Base-by-base conservation (phyloP, 306 rosid genomes). In the Castanea mollissima region DNA sequence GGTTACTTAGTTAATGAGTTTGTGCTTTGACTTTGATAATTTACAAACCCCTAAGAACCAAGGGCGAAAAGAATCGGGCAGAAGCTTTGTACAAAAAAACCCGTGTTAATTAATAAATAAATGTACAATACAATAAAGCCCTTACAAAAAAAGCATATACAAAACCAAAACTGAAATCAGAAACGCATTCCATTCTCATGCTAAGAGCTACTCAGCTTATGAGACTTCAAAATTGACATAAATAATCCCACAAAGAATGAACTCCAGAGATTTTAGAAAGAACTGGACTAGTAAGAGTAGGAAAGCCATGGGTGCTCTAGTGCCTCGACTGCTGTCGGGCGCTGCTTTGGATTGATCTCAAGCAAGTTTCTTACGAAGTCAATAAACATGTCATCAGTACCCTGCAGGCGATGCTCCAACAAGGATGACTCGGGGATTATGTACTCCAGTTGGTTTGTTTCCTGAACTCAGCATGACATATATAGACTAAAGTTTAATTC, bases 221-320 rank as follows among this genome's bases (percentile, higher is more conserved):
- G 69, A 72, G 74, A 64, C 58, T 38, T 75, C 78, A 81, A 72
- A 74, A 75, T 23, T 76, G 78, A 79, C 32, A 55, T 35, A 8
- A 68, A 76, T 59, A 77, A 52, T 67, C 74, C 64, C 78, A 80
- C 63, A 58, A 58, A 68, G 4, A 63, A 6, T 3, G 80, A 73
- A 59, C 71, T 74, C 77, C 82, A 76, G 32, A 76, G 49, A 63
- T 77, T 60, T 34, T 67, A 76, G 79, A 41, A 69, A 46, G 87
- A 80, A 68, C 65, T 70, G 69, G 86, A 76, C 73, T 85, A 80
- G 29, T 91, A 92, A 4, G 74, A 83, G 79, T 85, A 74, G 74
- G 94, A 95, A 82, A 96, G 94, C 99, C 99, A 96, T 38, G 99
- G 99, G 78, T 96, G 99, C 77, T 81, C 88, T 5, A 96, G 88